Percentiles rank a stretch among this genome's conserved stretches.
Evolutionary conservation across 495 filamentous ascomycete species (phyloP).

Genomic region (Penicillium atrosanguineum): DNA sequence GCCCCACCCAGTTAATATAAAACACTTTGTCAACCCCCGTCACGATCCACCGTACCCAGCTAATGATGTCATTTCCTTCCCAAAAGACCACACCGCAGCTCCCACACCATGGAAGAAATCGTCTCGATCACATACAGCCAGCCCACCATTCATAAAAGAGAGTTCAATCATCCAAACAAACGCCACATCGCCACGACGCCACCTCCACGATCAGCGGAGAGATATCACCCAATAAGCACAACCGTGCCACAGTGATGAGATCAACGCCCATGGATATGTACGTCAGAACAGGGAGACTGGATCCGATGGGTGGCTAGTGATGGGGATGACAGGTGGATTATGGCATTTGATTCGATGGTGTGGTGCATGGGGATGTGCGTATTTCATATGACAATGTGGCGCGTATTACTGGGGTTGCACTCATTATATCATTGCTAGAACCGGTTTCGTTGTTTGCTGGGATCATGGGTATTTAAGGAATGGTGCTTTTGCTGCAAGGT

Average conservation of each 20-base stretch:
- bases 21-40: slow-evolving; percentile 4
- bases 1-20: slow-evolving; percentile 15
- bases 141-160: slow-evolving; percentile 6
- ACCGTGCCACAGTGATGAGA: slow-evolving; percentile 4
- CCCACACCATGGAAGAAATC: no score
- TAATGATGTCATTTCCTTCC: not conserved
- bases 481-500: no score
- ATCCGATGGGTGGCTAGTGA: not conserved
- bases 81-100: no score
- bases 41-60: not conserved
- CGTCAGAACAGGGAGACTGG: slow-evolving; percentile 11
- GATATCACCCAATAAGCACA: slow-evolving; percentile 13
- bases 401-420: slow-evolving; percentile 8
- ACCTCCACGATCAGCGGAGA: not conserved
- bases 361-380: not conserved
- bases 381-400: slow-evolving; percentile 17
- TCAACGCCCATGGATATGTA: slow-evolving; percentile 11
- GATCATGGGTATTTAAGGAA: not conserved
- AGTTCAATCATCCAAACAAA: not conserved
- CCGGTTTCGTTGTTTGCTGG: slow-evolving; percentile 7
- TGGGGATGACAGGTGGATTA: not conserved
- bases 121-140: no score
- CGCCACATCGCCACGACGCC: not conserved
- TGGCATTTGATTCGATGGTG: slow-evolving; percentile 2
- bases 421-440: slow-evolving; percentile 28